Evolutionary conservation across 2,329 filamentous ascomycete species (phyloP), one percentile per base, ranked within the genome.

Genomic region (Chrysoporthe deuterocubensis): DNA sequence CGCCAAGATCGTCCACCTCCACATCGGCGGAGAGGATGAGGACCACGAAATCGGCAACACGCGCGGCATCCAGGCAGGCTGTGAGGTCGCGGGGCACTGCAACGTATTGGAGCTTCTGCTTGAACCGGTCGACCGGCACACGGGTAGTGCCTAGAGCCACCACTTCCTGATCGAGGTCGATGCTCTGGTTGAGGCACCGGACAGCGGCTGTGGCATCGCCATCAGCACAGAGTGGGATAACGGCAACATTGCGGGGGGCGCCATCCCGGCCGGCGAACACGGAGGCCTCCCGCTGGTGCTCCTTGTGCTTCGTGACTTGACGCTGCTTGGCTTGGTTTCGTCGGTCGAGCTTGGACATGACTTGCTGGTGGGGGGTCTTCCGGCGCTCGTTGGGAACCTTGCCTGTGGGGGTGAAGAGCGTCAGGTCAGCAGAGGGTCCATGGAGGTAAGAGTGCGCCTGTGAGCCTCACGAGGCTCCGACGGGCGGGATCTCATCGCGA

Each of bases 271-370:
- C 96, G n/a, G 87, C 81, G 75, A 99, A 99, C 32, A 99, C 84
- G 48, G 89, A 92, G 0, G 87, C 89, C 64, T 93, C 91, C 73
- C 92, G 91, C 60, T 91, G 85, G 76, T 96, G 92, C 74, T 96
- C 93, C 76, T 90, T 90, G 76, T 94, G 89, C 80, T 98, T 97
- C 73, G 89, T 85, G 70, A 92, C 83, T 75, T 95, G 92, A 78
- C 91, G 90, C 83, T 99, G 96, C 80, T 95, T 95, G 73, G 93
- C 92, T 83, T 97, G 93, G 80, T 99, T 98, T 74, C 93, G 90
- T 69, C 96, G 91, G 80, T 97, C 94, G 78, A 99, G 87, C 81
- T 98, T 99, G 68, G 94, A 97, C 92, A 97, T 95, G 81, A 97
- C 89, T 82, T 97, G 93, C 78, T 99, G 96, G 78, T 97, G 93